Conservation (phyloP, 179 eudicot species). For the Actinidia polygama region DNA sequence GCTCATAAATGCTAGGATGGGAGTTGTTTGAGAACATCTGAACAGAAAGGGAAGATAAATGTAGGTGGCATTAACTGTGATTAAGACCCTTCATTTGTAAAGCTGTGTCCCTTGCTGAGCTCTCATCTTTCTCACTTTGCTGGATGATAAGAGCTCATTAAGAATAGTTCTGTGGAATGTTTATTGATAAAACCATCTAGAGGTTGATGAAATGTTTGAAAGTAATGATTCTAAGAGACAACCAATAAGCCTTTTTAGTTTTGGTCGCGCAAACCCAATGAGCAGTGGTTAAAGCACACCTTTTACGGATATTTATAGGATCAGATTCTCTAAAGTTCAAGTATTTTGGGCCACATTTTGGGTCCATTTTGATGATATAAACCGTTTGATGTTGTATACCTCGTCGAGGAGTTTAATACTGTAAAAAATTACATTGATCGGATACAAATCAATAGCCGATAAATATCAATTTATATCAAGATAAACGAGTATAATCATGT, state of each 20-base stretch:
- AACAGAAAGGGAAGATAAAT: background rate
- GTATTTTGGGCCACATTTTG: too few relatives aligned
- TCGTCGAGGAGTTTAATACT: too few relatives aligned
- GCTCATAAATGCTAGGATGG: conserved; percentile 21
- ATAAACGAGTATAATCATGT: too few relatives aligned
- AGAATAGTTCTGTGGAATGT: background rate
- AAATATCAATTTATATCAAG: too few relatives aligned
- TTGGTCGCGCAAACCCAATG: too few relatives aligned
- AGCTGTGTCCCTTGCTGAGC: conserved; percentile 1
- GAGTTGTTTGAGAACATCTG: conserved; percentile 9
- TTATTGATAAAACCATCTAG: background rate
- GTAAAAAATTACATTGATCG: too few relatives aligned
- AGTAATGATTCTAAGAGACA: background rate
- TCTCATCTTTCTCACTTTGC: background rate
- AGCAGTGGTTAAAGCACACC: too few relatives aligned
- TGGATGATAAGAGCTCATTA: background rate
- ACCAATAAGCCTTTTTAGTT: background rate
- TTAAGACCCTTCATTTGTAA: conserved; percentile 25
- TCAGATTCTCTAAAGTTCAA: background rate
- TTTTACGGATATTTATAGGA: background rate
- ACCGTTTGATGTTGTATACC: too few relatives aligned
- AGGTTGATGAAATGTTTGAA: background rate
- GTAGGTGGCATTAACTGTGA: conserved; percentile 28
- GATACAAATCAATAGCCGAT: too few relatives aligned
- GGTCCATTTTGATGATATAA: too few relatives aligned